These are phyloP conservation scores for Lumnitzera racemosa DNA, from an alignment of 345 rosid species.

Conservation along the genomic window DNA sequence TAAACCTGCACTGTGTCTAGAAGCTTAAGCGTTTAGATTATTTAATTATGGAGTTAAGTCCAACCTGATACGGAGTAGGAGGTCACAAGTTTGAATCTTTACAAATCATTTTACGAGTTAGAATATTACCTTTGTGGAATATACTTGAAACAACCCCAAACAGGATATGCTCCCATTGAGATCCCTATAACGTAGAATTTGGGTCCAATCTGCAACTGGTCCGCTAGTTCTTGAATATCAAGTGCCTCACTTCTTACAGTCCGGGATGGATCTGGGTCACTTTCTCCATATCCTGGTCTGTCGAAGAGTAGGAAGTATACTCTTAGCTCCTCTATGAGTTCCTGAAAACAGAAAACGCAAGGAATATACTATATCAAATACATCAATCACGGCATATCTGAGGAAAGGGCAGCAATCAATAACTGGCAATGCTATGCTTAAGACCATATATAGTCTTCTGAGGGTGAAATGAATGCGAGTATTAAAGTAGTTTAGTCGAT, in stretches of 20 bases:
- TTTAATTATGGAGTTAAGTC: background rate
- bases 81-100: too few species aligned
- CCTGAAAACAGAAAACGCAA: constrained; percentile 32
- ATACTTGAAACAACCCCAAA: constrained; percentile 70
- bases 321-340: constrained; percentile 48
- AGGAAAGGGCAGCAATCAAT: too few species aligned
- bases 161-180: constrained; percentile 72
- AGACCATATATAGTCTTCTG: too few species aligned
- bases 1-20: background rate
- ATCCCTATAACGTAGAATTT: constrained; percentile 70
- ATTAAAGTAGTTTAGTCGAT: too few species aligned
- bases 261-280: constrained; percentile 76
- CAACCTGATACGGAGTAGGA: too few species aligned
- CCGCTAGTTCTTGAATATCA: constrained; percentile 81
- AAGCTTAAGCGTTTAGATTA: background rate
- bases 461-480: too few species aligned
- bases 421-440: too few species aligned
- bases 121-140: constrained; percentile 63
- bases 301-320: constrained; percentile 63
- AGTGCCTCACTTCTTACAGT: constrained; percentile 71
- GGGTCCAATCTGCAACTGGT: constrained; percentile 62
- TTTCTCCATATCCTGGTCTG: constrained; percentile 94
- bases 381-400: too few species aligned
- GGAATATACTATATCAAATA: too few species aligned
- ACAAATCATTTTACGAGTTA: background rate